Percentiles rank a stretch among this genome's conserved stretches.
Evolutionary conservation across 2,329 filamentous ascomycete genomes (phyloP).

Genomic region (Fusarium chaquense): DNA sequence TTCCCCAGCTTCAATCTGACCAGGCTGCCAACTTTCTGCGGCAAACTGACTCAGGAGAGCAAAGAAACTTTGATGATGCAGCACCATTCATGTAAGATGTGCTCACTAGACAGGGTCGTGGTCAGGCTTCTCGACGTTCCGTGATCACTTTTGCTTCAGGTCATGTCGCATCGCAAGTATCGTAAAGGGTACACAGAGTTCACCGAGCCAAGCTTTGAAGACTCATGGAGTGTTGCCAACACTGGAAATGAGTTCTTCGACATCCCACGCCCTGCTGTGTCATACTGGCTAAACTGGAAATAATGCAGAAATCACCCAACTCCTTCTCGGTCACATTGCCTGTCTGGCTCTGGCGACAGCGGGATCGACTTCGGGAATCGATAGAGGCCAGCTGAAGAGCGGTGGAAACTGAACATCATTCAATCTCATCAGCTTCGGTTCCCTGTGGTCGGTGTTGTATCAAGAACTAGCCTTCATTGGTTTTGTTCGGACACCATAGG

Average conservation of each 20-base stretch:
- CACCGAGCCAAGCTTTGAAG: conserved; percentile 17
- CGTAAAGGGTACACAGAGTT: conserved; percentile 13
- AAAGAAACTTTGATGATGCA: conserved; percentile 25
- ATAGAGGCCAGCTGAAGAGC: conserved; percentile 34
- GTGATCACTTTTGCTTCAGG: conserved; percentile 29
- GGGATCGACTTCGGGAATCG: conserved; percentile 43
- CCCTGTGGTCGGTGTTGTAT: conserved; percentile 22
- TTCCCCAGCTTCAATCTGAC: conserved; percentile 29
- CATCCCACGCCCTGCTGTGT: conserved; percentile 14
- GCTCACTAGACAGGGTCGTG: conserved; percentile 19
- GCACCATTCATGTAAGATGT: conserved; percentile 15
- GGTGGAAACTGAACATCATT: conserved; percentile 26
- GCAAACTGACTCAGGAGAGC: conserved; percentile 35
- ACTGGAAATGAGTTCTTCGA: conserved; percentile 13
- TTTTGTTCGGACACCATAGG: conserved; percentile 5
- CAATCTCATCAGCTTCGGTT: conserved; percentile 26
- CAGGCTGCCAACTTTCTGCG: conserved; percentile 32
- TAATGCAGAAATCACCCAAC: conserved; percentile 20
- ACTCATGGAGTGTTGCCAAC: conserved; percentile 16
- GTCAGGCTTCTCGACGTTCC: conserved; percentile 19
- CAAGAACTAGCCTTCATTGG: conserved; percentile 9
- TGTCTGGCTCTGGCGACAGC: conserved; percentile 24
- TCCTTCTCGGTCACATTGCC: conserved; percentile 28
- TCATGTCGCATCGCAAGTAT: conserved; percentile 32
- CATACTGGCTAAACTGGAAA: conserved; percentile 3